These are phyloP conservation scores for Cicer pinnatifidum DNA, from an alignment of 306 rosid species.

Conservation along the genomic window DNA sequence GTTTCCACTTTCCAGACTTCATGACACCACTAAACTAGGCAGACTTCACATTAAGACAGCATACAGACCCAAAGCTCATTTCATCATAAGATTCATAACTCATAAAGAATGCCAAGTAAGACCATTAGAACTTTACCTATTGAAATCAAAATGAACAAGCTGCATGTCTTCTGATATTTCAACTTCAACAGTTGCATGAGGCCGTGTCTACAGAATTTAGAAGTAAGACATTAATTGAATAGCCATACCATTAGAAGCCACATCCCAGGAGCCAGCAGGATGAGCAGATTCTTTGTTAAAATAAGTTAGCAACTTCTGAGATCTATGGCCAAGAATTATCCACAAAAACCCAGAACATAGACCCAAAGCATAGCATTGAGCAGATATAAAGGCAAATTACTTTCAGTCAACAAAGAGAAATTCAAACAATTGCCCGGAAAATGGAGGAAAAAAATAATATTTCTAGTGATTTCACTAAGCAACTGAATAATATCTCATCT, in stretches of 20 bases:
- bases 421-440: background rate
- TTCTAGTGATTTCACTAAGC: background rate
- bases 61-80: constrained; percentile 1
- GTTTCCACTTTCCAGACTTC: constrained; percentile 22
- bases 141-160: constrained; percentile 98
- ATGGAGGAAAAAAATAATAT: background rate
- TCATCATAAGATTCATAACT: background rate
- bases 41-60: constrained; percentile 9
- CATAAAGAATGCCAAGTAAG: constrained; percentile 8
- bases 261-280: constrained; percentile 22
- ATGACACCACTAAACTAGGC: constrained; percentile 25
- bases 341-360: constrained; percentile 17
- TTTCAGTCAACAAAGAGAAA: background rate
- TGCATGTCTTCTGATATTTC: constrained; percentile 99
- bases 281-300: constrained; percentile 21
- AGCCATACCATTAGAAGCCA: constrained; percentile 22
- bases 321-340: background rate
- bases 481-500: constrained; percentile 13
- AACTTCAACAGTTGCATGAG: constrained; percentile 98
- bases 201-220: constrained; percentile 71
- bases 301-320: background rate
- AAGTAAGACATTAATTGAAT: constrained; percentile 27
- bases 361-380: constrained; percentile 12
- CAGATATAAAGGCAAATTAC: constrained; percentile 6
- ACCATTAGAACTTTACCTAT: constrained; percentile 59